Conservation (phyloP, 202 grass and related monocot species). For the Carex arenaria region DNA sequence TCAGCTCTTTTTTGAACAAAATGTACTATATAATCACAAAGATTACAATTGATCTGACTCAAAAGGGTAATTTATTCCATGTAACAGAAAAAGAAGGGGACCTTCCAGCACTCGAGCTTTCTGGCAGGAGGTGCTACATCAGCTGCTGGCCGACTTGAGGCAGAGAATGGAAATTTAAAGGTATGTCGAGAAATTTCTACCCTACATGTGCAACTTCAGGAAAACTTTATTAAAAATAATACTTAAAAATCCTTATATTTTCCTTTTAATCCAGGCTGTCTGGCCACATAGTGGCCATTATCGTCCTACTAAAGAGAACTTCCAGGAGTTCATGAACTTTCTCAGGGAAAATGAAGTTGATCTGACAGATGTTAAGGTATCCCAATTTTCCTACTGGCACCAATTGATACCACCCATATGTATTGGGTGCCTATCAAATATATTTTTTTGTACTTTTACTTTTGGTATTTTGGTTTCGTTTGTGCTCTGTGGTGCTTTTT, state of each 20-base stretch:
- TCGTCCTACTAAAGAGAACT: constrained; percentile 79
- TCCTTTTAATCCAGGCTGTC: constrained; percentile 50
- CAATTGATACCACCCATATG: not conserved
- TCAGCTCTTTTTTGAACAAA: not conserved
- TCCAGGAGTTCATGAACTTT: constrained; percentile 84
- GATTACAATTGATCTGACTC: not conserved
- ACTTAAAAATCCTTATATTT: constrained; percentile 17
- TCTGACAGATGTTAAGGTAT: constrained; percentile 73
- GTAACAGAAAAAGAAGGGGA: constrained; percentile 88
- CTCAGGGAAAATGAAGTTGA: constrained; percentile 65
- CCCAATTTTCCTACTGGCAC: not conserved
- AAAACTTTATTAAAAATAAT: not conserved
- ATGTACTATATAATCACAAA: not conserved
- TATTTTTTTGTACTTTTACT: not conserved
- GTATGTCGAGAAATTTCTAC: constrained; percentile 11
- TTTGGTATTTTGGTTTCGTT: not conserved
- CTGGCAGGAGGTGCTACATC: constrained; percentile 88
- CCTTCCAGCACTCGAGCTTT: constrained; percentile 96
- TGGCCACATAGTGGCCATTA: constrained; percentile 98
- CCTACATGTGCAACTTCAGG: not conserved
- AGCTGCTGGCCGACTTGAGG: constrained; percentile 68
- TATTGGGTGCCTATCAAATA: not conserved
- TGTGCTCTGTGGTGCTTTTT: not conserved
- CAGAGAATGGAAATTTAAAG: constrained; percentile 70
- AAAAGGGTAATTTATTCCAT: not conserved